Conservation (phyloP, 2,329 filamentous ascomycete species). For the Colletotrichum kahawae region DNA sequence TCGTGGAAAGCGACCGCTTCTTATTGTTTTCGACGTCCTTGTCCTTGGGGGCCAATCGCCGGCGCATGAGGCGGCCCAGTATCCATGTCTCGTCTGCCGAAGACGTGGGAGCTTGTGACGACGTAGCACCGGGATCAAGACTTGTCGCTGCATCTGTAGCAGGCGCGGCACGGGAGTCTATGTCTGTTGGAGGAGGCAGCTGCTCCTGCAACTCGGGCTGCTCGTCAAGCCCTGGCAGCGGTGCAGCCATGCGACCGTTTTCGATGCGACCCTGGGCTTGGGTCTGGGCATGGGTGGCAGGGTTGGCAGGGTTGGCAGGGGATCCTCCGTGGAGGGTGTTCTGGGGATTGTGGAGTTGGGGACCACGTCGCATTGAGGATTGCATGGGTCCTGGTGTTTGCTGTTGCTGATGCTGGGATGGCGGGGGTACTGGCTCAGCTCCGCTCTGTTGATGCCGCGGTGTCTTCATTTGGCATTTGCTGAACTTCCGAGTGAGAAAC, state of each 20-base stretch:
- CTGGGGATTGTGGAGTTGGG: slow-evolving; percentile 21
- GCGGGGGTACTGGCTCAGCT: not conserved
- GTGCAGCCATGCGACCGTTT: slow-evolving; percentile 6
- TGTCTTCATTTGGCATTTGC: not conserved
- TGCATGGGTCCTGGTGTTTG: slow-evolving; percentile 7
- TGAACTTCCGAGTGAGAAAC: slow-evolving; percentile 2
- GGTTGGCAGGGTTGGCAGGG: not conserved
- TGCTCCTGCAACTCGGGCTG: slow-evolving; percentile 5
- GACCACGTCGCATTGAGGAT: slow-evolving; percentile 12
- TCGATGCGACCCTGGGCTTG: slow-evolving; percentile 10
- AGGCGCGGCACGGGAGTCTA: not conserved
- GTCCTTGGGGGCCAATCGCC: slow-evolving; percentile 11
- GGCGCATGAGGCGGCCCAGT: slow-evolving; percentile 8
- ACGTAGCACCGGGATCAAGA: not conserved
- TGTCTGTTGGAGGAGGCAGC: not conserved
- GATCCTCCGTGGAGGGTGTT: slow-evolving; percentile 4
- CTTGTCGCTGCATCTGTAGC: not conserved
- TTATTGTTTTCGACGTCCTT: not conserved
- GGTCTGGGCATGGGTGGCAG: not conserved
- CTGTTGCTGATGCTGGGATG: not conserved
- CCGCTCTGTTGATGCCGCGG: not conserved
- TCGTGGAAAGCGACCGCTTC: not conserved
- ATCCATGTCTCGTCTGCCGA: slow-evolving; percentile 4
- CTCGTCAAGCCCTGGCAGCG: slow-evolving; percentile 14
- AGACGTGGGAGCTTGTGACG: not conserved